Evolutionary conservation across 2,329 filamentous ascomycete species (phyloP).

Genomic region (Alternaria viburni): DNA sequence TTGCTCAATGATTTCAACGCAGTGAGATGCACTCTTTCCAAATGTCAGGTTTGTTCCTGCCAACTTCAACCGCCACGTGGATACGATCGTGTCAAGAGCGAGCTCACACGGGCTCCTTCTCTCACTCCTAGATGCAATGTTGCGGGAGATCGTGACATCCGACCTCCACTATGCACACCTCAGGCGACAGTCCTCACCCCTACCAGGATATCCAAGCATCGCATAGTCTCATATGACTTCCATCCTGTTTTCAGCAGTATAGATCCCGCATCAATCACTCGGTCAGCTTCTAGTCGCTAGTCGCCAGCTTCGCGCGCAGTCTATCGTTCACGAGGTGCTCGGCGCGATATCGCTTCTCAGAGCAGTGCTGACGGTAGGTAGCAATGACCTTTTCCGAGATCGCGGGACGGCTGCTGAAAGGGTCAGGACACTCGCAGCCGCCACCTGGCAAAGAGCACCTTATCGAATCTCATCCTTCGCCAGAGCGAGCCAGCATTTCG

Average conservation of each 20-base stretch:
- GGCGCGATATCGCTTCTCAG: conserved; percentile 1
- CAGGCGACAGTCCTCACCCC: conserved; percentile 33
- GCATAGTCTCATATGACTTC: conserved; percentile 49
- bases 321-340: conserved; percentile 27
- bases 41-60: not conserved
- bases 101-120: conserved; percentile 10
- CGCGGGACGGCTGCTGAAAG: conserved; percentile 44
- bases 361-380: conserved; percentile 32
- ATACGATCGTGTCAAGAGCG: conserved; percentile 8
- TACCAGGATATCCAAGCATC: conserved; percentile 46
- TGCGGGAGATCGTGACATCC: conserved; percentile 6
- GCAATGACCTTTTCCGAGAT: conserved; percentile 38
- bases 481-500: conserved; percentile 22
- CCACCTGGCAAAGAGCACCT: conserved; percentile 27
- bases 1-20: not conserved
- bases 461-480: conserved; percentile 19
- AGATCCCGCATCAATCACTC: conserved; percentile 43
- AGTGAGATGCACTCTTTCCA: not conserved
- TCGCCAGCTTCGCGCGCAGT: conserved; percentile 31
- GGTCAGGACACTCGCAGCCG: conserved; percentile 39
- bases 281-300: conserved; percentile 37
- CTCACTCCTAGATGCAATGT: not conserved
- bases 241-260: conserved; percentile 43
- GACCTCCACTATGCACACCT: conserved; percentile 24
- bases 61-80: not conserved